Evolutionary conservation across 345 rosid species (phyloP).

Genomic region (Eucalyptus pumila): DNA sequence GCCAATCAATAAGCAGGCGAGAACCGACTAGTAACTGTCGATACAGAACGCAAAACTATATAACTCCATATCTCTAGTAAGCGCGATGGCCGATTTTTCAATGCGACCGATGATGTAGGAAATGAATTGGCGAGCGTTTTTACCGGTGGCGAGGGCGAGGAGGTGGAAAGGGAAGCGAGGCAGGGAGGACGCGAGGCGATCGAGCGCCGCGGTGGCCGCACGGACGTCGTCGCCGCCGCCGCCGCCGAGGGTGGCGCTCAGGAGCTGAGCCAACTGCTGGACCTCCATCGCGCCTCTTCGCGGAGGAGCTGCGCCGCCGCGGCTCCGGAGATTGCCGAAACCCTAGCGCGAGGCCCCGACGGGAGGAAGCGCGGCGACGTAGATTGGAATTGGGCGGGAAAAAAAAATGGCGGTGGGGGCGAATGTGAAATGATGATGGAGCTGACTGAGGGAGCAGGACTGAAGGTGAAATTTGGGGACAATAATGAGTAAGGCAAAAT

Average conservation of each 20-base stretch:
- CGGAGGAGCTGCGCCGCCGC: not conserved
- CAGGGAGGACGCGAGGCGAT: constrained; percentile 31
- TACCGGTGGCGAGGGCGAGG: constrained; percentile 62
- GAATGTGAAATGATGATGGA: not conserved
- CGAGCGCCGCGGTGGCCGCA: constrained; percentile 50
- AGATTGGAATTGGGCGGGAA: constrained; percentile 13
- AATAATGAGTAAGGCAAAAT: not conserved
- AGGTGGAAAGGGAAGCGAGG: constrained; percentile 63
- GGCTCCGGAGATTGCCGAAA: not conserved
- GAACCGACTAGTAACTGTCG: not conserved
- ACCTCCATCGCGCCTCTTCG: constrained; percentile 17
- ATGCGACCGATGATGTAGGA: not conserved
- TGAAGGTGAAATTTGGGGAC: not conserved
- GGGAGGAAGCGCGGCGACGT: not conserved
- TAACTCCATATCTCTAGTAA: not conserved
- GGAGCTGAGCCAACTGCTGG: constrained; percentile 29
- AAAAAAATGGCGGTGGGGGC: not conserved
- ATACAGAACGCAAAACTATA: not conserved
- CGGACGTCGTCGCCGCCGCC: constrained; percentile 31
- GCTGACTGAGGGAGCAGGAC: not conserved
- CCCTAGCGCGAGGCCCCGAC: not conserved
- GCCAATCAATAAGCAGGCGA: not conserved
- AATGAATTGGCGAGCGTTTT: not conserved
- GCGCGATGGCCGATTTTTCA: not conserved
- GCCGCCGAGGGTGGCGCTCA: constrained; percentile 48